Base-by-base conservation (phyloP, 768 basidiomycete species). In the Leccinum fibrillosum region DNA sequence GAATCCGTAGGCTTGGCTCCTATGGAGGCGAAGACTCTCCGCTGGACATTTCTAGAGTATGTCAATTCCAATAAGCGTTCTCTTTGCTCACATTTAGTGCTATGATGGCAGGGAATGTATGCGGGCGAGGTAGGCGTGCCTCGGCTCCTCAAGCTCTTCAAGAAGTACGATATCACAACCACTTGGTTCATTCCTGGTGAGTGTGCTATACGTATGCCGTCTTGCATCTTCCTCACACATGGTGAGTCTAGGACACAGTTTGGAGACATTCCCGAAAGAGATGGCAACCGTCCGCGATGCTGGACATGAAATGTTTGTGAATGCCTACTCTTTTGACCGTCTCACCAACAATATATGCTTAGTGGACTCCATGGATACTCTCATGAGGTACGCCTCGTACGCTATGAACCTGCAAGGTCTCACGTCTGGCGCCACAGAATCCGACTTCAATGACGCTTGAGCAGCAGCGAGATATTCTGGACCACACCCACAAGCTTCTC, bases 101-200 rank as follows among this genome's bases (percentile, higher is more conserved):
- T 19, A 17, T 35, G 53, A 25, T 48, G 23, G 2, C 45, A 77
- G 81, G 88, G 88, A 8, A 82, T 89, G 76, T 90, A 82, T 63
- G 86, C 89, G 0, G 89, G 89, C 17, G 88, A 90, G 67, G 86
- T 92, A 28, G 89, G 89, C 3, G 75, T 80, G 0, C 83, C 82
- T 5, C 81, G 88, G 13, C 76, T 90, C 8, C 75, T 90, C 62
- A 89, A 88, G 71, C 71, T 90, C 21, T 89, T 90, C 72, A 74
- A 78, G 32, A 89, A 89, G 71, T 87, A 86, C 67, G 75, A 77
- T n/a, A 84, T 83, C 59, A 79, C 73, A 69, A 84, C 87, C 23
- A 88, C 84, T 10, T 89, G 87, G 86, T 90, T 89, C 69, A 88
- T 89, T 54, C 86, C 88, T 25, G 88, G 86, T 81, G 63, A 25